Conservation (phyloP, 768 basidiomycete genomes). For the Agaricus subrufescens region DNA sequence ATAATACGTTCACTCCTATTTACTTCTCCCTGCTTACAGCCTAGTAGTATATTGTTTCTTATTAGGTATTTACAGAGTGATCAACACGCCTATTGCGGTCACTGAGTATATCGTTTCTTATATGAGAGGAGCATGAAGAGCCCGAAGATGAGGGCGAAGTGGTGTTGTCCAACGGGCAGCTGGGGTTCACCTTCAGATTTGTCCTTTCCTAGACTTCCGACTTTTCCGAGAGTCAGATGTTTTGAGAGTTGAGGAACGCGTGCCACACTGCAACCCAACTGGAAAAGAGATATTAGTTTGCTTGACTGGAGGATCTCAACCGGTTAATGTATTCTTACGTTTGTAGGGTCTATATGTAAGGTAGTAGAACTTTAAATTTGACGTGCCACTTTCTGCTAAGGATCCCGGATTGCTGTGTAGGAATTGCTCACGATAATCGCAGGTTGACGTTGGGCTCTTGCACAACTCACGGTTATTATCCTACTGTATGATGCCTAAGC, state of each 20-base stretch:
- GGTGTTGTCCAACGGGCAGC: not conserved
- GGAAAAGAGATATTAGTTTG: conserved; percentile 2
- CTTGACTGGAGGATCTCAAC: not conserved
- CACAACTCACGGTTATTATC: not conserved
- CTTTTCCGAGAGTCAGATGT: not conserved
- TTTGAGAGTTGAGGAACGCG: not conserved
- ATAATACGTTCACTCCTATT: too few relatives aligned
- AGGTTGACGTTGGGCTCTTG: not conserved
- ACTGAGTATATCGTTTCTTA: too few relatives aligned
- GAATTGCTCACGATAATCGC: not conserved
- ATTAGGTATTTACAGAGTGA: too few relatives aligned
- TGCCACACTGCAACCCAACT: not conserved
- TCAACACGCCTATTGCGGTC: too few relatives aligned
- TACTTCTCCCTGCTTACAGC: too few relatives aligned
- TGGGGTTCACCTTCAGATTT: not conserved
- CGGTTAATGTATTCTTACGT: not conserved
- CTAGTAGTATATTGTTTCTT: too few relatives aligned
- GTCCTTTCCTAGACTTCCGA: not conserved
- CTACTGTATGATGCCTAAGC: conserved; percentile 1
- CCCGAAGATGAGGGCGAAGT: not conserved
- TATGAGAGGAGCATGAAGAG: not conserved
- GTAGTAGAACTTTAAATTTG: not conserved
- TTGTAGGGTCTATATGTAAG: not conserved
- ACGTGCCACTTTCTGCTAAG: not conserved
- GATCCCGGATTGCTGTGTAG: not conserved